These are phyloP conservation scores for Penicillium glabrum DNA, from an alignment of 2,329 filamentous ascomycete genomes.

Conservation along the genomic window DNA sequence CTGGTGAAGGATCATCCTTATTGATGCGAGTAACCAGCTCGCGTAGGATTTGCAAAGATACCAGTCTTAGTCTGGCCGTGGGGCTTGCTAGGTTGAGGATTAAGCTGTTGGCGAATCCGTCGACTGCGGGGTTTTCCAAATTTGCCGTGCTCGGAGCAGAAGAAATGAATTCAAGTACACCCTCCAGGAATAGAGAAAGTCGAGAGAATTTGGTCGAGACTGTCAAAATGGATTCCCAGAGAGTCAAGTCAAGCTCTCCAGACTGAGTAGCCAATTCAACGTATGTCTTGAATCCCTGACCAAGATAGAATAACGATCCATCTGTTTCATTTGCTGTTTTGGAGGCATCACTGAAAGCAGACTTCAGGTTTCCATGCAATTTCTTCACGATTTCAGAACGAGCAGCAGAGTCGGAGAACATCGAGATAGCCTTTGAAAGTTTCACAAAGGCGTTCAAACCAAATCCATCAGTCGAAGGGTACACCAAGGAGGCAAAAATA, in stretches of 20 bases:
- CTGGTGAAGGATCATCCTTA: conserved; percentile 46
- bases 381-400: conserved; percentile 66
- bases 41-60: conserved; percentile 70
- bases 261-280: conserved; percentile 63
- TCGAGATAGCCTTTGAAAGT: conserved; percentile 60
- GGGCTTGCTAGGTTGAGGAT: conserved; percentile 72
- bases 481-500: conserved; percentile 68
- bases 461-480: conserved; percentile 57
- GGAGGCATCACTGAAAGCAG: conserved; percentile 62
- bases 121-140: conserved; percentile 56
- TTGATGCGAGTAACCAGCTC: conserved; percentile 54
- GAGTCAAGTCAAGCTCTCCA: conserved; percentile 57
- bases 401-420: conserved; percentile 61
- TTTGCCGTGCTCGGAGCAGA: conserved; percentile 25
- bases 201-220: conserved; percentile 67
- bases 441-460: conserved; percentile 68
- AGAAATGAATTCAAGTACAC: conserved; percentile 54
- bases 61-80: conserved; percentile 71
- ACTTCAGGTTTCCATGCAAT: conserved; percentile 64
- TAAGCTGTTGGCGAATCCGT: conserved; percentile 64
- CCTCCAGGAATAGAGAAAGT: conserved; percentile 65
- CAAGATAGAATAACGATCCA: conserved; percentile 61
- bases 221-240: conserved; percentile 67
- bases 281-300: conserved; percentile 72
- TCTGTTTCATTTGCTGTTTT: conserved; percentile 56